Percentiles rank a stretch among this genome's conserved stretches.
Conservation (phyloP, 441 rosid genomes). For the Pelargonium fulgidum region DNA sequence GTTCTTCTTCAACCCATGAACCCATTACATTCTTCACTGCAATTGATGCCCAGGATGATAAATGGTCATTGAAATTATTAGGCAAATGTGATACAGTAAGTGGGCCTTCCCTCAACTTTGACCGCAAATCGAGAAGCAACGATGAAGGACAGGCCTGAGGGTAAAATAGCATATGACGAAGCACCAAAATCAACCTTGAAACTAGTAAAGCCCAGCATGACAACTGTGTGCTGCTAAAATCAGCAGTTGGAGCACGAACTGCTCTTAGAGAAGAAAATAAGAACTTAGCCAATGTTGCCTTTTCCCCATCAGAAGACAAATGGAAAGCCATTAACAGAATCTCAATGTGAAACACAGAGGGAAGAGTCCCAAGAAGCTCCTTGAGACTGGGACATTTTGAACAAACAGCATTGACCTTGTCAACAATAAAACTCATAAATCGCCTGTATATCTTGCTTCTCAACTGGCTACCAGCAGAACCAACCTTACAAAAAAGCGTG, state of each 20-base stretch:
- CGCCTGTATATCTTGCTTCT: slow-evolving; percentile 57
- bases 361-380: slow-evolving; percentile 71
- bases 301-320: slow-evolving; percentile 76
- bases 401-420: slow-evolving; percentile 48
- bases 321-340: slow-evolving; percentile 95
- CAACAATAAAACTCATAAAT: slow-evolving; percentile 57
- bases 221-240: slow-evolving; percentile 41
- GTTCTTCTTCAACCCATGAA: slow-evolving; percentile 58
- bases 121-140: slow-evolving; percentile 62
- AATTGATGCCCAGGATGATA: slow-evolving; percentile 66
- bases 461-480: slow-evolving; percentile 64
- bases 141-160: slow-evolving; percentile 69
- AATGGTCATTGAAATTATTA: slow-evolving; percentile 42
- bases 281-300: slow-evolving; percentile 53
- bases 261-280: slow-evolving; percentile 49
- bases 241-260: slow-evolving; percentile 40
- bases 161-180: slow-evolving; percentile 83
- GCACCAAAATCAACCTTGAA: slow-evolving; percentile 80
- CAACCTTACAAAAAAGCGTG: slow-evolving; percentile 56
- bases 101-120: slow-evolving; percentile 78
- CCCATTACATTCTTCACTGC: slow-evolving; percentile 49
- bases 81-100: slow-evolving; percentile 37
- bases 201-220: slow-evolving; percentile 89
- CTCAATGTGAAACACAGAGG: slow-evolving; percentile 87
- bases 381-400: slow-evolving; percentile 48